A percentile compares a stretch with the other conserved stretches of the same genome.
These are phyloP conservation scores for Brassica rapa DNA, from an alignment of 345 rosid species.

Conservation along the genomic window DNA sequence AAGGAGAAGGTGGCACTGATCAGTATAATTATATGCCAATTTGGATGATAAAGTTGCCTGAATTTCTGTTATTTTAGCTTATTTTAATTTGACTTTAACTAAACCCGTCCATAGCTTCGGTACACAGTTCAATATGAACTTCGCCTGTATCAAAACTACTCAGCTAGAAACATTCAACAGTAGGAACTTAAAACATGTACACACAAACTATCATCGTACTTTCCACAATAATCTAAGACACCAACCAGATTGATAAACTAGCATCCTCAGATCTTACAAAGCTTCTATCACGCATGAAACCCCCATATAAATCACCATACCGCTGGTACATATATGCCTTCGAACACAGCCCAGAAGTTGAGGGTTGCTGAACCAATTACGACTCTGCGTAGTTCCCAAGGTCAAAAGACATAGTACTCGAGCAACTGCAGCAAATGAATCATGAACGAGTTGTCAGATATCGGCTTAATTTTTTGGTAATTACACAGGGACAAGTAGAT, in stretches of 20 bases:
- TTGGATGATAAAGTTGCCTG: too few relatives aligned
- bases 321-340: neutral
- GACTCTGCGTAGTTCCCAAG: constrained; percentile 64
- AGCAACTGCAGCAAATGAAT: constrained; percentile 67
- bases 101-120: too few relatives aligned
- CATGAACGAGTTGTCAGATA: constrained; percentile 6
- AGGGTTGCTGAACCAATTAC: constrained; percentile 39
- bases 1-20: too few relatives aligned
- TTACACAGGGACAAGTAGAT: neutral
- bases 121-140: neutral
- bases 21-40: too few relatives aligned
- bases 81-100: too few relatives aligned
- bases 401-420: constrained; percentile 91
- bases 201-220: neutral
- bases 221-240: neutral
- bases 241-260: constrained; percentile 16
- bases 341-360: constrained; percentile 7
- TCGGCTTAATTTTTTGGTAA: neutral
- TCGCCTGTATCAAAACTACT: neutral
- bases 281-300: constrained; percentile 10
- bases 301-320: constrained; percentile 12
- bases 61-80: too few relatives aligned
- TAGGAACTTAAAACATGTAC: neutral
- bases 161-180: neutral
- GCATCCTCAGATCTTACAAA: constrained; percentile 8